Evolutionary conservation across 1,284 basidiomycete species (phyloP).

Genomic region (Ceratobasidium sp.): DNA sequence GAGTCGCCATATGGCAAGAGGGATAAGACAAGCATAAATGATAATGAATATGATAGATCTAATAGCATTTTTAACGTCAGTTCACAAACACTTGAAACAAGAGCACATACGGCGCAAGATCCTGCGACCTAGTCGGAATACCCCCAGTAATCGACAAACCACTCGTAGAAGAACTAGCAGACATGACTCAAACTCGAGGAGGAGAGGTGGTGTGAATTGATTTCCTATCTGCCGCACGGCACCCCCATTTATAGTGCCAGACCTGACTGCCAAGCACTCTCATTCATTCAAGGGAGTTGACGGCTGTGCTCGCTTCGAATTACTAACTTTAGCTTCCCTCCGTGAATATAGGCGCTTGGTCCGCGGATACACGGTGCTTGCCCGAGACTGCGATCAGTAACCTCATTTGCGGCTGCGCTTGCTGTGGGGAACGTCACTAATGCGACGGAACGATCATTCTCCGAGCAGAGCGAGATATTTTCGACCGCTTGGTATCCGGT

Average conservation of each 20-base stretch:
- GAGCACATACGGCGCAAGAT: slow-evolving; percentile 32
- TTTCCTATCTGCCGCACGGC: background rate
- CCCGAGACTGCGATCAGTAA: too few species aligned
- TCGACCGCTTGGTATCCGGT: too few species aligned
- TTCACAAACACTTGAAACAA: too few species aligned
- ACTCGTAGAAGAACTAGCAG: background rate
- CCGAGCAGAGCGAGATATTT: too few species aligned
- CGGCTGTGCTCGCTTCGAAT: too few species aligned
- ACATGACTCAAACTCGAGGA: background rate
- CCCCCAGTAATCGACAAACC: slow-evolving; percentile 36
- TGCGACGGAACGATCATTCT: too few species aligned
- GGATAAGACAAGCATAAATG: slow-evolving; percentile 33
- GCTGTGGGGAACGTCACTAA: too few species aligned
- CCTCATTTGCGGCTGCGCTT: too few species aligned
- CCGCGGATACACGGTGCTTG: background rate
- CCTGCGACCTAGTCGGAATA: slow-evolving; percentile 38
- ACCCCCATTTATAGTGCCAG: slow-evolving; percentile 5
- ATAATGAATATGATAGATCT: slow-evolving; percentile 39
- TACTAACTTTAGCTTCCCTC: background rate
- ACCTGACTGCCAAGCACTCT: too few species aligned
- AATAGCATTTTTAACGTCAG: too few species aligned
- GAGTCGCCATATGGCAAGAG: slow-evolving; percentile 46
- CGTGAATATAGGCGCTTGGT: background rate
- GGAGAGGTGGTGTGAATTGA: background rate
- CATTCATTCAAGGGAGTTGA: too few species aligned